Evolutionary conservation across 192 early-diverging fungal genomes (phyloP), one percentile per base, ranked within the genome.

Genomic region (Dispira parvispora): DNA sequence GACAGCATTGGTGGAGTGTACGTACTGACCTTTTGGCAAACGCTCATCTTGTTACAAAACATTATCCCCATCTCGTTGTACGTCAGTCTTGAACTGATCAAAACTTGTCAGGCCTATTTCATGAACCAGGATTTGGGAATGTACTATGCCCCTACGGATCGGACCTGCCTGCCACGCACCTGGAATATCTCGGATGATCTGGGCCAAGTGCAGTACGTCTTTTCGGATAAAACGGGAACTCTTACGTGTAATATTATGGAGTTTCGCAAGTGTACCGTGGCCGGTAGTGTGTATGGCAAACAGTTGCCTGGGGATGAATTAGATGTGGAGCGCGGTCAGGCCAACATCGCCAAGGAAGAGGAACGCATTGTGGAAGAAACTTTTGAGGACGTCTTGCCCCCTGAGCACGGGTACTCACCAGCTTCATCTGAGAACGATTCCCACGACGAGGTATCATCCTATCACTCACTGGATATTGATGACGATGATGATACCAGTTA

Each of bases 151-250:
- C 58, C 57, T 28, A 64, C 67, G 4, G 67, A 72, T 53, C 68
- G 68, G 63, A 68, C 69, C 26, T 75, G 71, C 44, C 55, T 70
- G 3, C 71, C 73, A 0, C 69, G 68, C 43, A 71, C 72, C 68
- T 96, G 92, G 92, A 96, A 93, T 68, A 73, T 98, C 23, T 91
- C 88, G 13, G 96, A 98, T 65, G 96, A 98, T 66, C 74, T 98
- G 49, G 92, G 91, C 58, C 91, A 94, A 68, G 91, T 98, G 38
- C 89, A 94, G 67, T 98, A 98, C 68, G 82, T 98, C 0, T 98
- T 98, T 67, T 87, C 86, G 26, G 94, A 98, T 74, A 98, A 98
- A 67, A 98, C 94, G 18, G 94, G 94, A 16, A 95, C 94, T 8
- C 74, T 98, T 58, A 98, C 94, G 10, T 85, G 87, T 64, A 98